Evolutionary conservation across 2,329 filamentous ascomycete species (phyloP).

Genomic region (Harringtonia aguacate): DNA sequence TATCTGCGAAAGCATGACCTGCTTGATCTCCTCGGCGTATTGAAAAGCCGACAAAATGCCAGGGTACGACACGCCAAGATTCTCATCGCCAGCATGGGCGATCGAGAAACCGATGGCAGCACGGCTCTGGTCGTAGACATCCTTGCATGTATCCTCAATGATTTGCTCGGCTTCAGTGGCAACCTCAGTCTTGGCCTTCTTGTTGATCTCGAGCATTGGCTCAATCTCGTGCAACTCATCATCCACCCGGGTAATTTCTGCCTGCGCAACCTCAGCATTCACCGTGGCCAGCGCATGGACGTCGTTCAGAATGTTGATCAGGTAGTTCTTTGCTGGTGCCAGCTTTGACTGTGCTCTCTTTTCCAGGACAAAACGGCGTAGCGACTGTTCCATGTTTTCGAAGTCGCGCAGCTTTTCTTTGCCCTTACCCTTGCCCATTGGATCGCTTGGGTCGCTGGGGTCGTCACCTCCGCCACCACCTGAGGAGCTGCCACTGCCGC

Average conservation of each 20-base stretch:
- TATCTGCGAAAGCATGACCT: slow-evolving; percentile 84
- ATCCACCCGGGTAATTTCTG: slow-evolving; percentile 74
- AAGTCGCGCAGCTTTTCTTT: slow-evolving; percentile 86
- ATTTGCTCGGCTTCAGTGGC: slow-evolving; percentile 70
- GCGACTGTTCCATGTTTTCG: slow-evolving; percentile 74
- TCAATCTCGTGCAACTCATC: slow-evolving; percentile 73
- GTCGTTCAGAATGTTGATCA: slow-evolving; percentile 86
- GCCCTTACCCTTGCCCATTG: slow-evolving; percentile 74
- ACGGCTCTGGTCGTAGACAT: slow-evolving; percentile 78
- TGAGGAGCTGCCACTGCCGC: slow-evolving; percentile 40
- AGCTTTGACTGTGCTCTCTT: slow-evolving; percentile 93
- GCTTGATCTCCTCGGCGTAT: slow-evolving; percentile 87
- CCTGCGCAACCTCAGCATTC: slow-evolving; percentile 77
- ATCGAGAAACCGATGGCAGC: slow-evolving; percentile 68
- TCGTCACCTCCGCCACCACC: slow-evolving; percentile 48
- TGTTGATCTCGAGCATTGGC: slow-evolving; percentile 73
- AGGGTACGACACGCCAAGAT: slow-evolving; percentile 77
- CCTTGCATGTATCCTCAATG: slow-evolving; percentile 75
- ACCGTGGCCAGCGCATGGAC: slow-evolving; percentile 72
- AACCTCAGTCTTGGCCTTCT: slow-evolving; percentile 68
- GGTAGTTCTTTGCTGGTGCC: slow-evolving; percentile 88
- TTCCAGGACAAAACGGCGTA: slow-evolving; percentile 88
- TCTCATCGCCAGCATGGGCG: slow-evolving; percentile 59
- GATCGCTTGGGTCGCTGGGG: slow-evolving; percentile 43
- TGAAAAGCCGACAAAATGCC: slow-evolving; percentile 77